phyloP scores from a whole-genome alignment of 1,284 basidiomycete genomes.

The Xanthoconium separans region DNA sequence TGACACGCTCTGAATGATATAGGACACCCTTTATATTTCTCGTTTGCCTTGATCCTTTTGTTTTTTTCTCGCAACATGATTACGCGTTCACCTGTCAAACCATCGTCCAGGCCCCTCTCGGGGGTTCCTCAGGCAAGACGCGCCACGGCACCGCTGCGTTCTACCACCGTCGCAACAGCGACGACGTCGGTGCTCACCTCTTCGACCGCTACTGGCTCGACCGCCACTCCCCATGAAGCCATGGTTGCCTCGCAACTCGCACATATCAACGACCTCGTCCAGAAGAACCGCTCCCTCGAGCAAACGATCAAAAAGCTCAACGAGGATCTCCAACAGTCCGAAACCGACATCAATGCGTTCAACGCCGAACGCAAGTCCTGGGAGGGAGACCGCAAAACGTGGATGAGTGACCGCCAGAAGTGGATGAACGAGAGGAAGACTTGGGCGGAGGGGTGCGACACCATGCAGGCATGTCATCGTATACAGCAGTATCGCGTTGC shows the following conservation, averaged over 20 bases:
- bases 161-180: conserved; percentile 12
- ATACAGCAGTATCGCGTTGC: conserved; percentile 59
- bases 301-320: conserved; percentile 53
- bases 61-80: conserved; percentile 21
- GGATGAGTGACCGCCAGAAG: conserved; percentile 44
- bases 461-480: conserved; percentile 58
- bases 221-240: conserved; percentile 45
- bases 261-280: conserved; percentile 67
- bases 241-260: conserved; percentile 54
- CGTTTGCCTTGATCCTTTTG: background rate
- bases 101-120: conserved; percentile 6
- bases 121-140: conserved; percentile 18
- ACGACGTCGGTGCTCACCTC: conserved; percentile 32
- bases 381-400: conserved; percentile 36
- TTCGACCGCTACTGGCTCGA: conserved; percentile 30
- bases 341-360: conserved; percentile 17
- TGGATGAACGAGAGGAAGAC: conserved; percentile 52
- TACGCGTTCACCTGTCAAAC: conserved; percentile 29
- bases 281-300: conserved; percentile 60
- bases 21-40: background rate
- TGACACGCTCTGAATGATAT: conserved; percentile 1
- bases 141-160: conserved; percentile 22
- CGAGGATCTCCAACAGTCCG: conserved; percentile 42
- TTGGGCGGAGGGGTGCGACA: conserved; percentile 62
- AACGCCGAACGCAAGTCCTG: conserved; percentile 22